Base-by-base conservation (phyloP, 108 stramenopile species). In the Asterionellopsis glacialis region DNA sequence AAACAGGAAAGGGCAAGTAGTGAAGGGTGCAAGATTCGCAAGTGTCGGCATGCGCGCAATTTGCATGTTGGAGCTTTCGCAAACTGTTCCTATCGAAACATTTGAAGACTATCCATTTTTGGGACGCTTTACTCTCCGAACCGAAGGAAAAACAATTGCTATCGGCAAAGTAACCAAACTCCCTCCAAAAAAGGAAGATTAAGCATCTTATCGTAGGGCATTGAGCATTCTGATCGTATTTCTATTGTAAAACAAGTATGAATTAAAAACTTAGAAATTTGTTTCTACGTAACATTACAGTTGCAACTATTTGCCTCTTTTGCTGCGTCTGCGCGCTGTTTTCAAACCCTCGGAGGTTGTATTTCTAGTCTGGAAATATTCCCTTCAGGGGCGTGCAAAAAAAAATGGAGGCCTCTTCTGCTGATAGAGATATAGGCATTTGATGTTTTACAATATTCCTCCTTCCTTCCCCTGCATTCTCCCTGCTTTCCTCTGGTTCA, bases 131-230 rank as follows among this genome's bases (percentile, higher is more conserved):
- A 99, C 99, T 21, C 79, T 99, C 25, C 83, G 99, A 64, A 97
- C 96, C 33, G 99, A 99, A 68, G 99, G 99, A 55, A 94, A 95
- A 78, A 97, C 99, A 24, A 94, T 98, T 51, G 98, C 97, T 26
- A 98, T 99, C 73, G 99, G 99, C 6, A 97, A 95, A 49, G 85
- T 99, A 33, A 87, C 88, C 24, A 95, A 95, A 78, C 77, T 94
- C 57, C 93, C 93, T 26, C 90, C 93, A 11, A 88, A 86, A 70
- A 91, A 85, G 64, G 82, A 83, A 11, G 81, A 76, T 71, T 48
- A 19, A 16, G 21, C 19, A 16, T 48, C 19, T 48, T 21, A 9
- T 48, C 5, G 6, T 48, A 21, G 47, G 16, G 47, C 9, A 19
- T 16, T 21, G 47, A 2, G 16, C 9, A 21, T 19, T 16, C 47